A percentile compares a stretch with the other conserved stretches of the same genome.
phyloP scores from a whole-genome alignment of 1,139 yeast species.

The Diutina neorugosa region DNA sequence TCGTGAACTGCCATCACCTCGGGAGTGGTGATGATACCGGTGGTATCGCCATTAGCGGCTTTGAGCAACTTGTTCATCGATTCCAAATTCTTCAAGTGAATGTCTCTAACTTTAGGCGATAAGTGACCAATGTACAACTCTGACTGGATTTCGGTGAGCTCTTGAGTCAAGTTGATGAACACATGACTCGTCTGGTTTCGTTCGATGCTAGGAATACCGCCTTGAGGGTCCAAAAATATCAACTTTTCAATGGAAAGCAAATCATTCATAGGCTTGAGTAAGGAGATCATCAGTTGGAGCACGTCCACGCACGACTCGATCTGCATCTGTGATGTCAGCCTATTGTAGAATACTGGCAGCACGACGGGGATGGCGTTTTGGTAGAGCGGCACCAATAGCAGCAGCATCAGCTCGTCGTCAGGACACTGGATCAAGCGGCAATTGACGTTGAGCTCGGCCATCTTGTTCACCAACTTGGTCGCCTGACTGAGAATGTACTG shows the following conservation, averaged over 20 bases:
- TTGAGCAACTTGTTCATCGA: conserved; percentile 37
- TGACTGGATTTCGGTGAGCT: conserved; percentile 50
- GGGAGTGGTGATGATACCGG: conserved; percentile 35
- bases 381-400: conserved; percentile 27
- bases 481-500: conserved; percentile 22
- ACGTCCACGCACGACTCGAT: conserved; percentile 8
- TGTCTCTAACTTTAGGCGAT: conserved; percentile 28
- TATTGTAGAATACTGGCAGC: conserved; percentile 43
- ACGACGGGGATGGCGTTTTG: conserved; percentile 47
- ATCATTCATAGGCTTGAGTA: conserved; percentile 17
- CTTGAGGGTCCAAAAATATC: conserved; percentile 64
- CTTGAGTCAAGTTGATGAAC: conserved; percentile 76
- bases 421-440: conserved; percentile 10
- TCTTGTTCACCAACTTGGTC: conserved; percentile 17
- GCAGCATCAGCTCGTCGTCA: conserved; percentile 18
- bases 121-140: conserved; percentile 50
- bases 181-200: conserved; percentile 79
- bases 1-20: conserved; percentile 28
- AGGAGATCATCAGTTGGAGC: conserved; percentile 8
- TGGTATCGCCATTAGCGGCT: conserved; percentile 25
- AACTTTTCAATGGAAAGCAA: conserved; percentile 59
- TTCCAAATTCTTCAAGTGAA: conserved; percentile 42
- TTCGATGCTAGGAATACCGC: conserved; percentile 86
- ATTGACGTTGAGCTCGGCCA: conserved; percentile 15
- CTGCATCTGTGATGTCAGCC: conserved; percentile 17